These are phyloP conservation scores for Russula sp. DNA, from an alignment of 768 basidiomycete genomes.

Conservation along the genomic window DNA sequence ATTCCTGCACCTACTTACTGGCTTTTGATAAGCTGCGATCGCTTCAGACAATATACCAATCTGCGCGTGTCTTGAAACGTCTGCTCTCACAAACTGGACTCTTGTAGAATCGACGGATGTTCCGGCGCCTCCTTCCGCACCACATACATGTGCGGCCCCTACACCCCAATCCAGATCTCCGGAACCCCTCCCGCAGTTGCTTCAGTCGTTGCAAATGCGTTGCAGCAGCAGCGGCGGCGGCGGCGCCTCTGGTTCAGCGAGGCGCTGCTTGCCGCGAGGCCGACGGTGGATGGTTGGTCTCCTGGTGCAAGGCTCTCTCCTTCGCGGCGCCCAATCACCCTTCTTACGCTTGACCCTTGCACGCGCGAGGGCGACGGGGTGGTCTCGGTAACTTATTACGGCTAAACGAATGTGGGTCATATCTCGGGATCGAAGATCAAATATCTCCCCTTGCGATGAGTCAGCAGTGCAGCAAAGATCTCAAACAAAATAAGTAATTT, in stretches of 20 bases:
- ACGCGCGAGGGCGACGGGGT: no score
- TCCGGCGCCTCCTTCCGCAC: slow-evolving; percentile 42
- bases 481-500: no score
- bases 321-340: slow-evolving; percentile 55
- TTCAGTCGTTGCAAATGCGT: slow-evolving; percentile 55
- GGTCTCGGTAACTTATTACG: no score
- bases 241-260: slow-evolving; percentile 29
- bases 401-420: no score
- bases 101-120: slow-evolving; percentile 74
- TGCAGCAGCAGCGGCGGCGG: slow-evolving; percentile 44
- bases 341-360: slow-evolving; percentile 51
- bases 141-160: slow-evolving; percentile 52
- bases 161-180: slow-evolving; percentile 57
- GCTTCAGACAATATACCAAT: slow-evolving; percentile 74
- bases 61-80: slow-evolving; percentile 74
- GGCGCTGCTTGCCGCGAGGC: slow-evolving; percentile 58
- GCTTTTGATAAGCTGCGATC: slow-evolving; percentile 61
- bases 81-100: slow-evolving; percentile 61
- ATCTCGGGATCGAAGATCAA: no score
- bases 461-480: no score
- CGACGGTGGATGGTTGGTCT: slow-evolving; percentile 83
- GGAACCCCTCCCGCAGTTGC: slow-evolving; percentile 43
- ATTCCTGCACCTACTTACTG: neutral
- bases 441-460: no score
- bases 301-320: slow-evolving; percentile 87